Base-by-base conservation (phyloP, 2,329 filamentous ascomycete species). In the Calonectria fujianensis region DNA sequence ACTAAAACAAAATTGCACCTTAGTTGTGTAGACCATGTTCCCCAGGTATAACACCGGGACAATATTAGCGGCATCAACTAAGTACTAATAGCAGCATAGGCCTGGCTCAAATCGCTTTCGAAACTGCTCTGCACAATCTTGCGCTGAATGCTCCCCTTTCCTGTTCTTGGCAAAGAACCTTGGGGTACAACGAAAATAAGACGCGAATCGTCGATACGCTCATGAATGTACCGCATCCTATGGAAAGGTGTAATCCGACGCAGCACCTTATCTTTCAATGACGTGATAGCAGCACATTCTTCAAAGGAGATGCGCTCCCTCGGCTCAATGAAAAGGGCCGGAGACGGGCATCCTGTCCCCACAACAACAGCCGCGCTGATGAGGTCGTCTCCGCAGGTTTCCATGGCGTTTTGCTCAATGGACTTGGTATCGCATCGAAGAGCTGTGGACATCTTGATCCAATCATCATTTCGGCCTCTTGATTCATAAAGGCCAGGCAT, bases 41-140 rank as follows among this genome's bases (percentile, higher is more conserved):
- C 45, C 8, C 45, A 2, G 24, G 45, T 18, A 48, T 6, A 11
- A 24, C 18, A 24, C 6, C 45, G 24, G 9, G 4, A 48, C 2
- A 24, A 10, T 24, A 24, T 48, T 9, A 45, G 18, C 41, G 5
- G 18, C n/a, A n/a, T n/a, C 8, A 4, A 48, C 45, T 48, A 61
- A 24, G 24, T 3, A n/a, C 37, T 41, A n/a, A 35, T 18, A 11
- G 32, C 57, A 39, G 24, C 31, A 18, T 61, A 61, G 11, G 57
- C 57, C 20, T 29, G 24, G n/a, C 4, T 27, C 13, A 61, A n/a
- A 6, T 61, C 57, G 3, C 4, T 4, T 29, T 61, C 57, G 27
- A 61, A 61, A 27, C 24, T 61, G 35, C 13, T 61, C 16, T 61
- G 57, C 3, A 61, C 57, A 41, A 61, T 61, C n/a, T 61, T 61